Conservation (phyloP, 176 grass and related monocot species). For the Hordeum marinum region DNA sequence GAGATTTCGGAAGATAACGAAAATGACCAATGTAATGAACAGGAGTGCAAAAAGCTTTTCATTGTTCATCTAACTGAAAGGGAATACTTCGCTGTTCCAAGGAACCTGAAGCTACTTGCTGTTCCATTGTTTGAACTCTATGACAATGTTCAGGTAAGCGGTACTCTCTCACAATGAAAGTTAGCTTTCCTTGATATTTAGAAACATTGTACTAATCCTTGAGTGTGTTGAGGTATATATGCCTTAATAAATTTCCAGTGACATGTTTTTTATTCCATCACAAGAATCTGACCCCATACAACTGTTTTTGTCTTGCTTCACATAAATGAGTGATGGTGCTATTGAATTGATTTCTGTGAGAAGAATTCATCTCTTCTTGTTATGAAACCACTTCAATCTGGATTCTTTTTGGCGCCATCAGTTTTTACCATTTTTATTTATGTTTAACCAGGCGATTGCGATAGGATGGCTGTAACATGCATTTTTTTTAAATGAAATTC, state of each 20-base stretch:
- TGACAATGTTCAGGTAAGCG: conserved; percentile 88
- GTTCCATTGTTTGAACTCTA: conserved; percentile 98
- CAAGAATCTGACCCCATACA: background rate
- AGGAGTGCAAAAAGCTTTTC: conserved; percentile 99
- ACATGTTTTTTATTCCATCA: background rate
- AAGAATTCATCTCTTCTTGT: background rate
- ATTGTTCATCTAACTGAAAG: conserved; percentile 93
- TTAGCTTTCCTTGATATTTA: background rate
- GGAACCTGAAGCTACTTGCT: conserved; percentile 98
- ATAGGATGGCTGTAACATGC: background rate
- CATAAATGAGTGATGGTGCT: background rate
- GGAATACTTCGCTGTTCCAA: conserved; percentile 99
- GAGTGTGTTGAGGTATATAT: background rate
- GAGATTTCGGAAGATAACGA: background rate
- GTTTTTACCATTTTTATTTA: background rate
- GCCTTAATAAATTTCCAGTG: background rate
- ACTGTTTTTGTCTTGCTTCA: background rate
- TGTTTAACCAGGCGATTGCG: background rate
- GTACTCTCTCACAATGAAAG: background rate
- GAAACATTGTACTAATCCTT: background rate
- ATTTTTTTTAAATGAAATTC: background rate
- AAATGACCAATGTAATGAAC: conserved; percentile 16
- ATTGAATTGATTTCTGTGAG: background rate
- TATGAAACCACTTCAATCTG: background rate
- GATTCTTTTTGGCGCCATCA: background rate